Percentiles rank a stretch among this genome's conserved stretches.
Evolutionary conservation across 306 rosid species (phyloP).

Genomic region (Ochetophila trinervis): DNA sequence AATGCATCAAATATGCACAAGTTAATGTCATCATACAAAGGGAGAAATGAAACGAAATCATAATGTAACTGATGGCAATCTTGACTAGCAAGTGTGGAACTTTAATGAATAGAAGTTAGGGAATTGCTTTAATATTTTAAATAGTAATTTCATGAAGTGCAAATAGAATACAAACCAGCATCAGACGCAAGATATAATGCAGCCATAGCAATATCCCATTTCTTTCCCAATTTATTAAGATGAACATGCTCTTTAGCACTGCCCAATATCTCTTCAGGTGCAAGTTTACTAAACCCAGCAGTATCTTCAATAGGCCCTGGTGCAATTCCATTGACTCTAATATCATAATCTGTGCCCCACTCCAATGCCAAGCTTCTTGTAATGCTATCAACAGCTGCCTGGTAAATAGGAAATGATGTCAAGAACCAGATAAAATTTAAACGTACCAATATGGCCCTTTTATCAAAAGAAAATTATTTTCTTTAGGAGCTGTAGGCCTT

Average conservation of each 20-base stretch:
- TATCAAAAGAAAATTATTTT: too few species aligned
- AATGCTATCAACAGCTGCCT: conserved; percentile 25
- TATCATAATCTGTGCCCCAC: conserved; percentile 28
- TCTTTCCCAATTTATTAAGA: conserved; percentile 6
- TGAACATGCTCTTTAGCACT: neutral
- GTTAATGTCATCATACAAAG: neutral
- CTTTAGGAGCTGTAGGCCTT: too few species aligned
- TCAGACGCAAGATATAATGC: conserved; percentile 20
- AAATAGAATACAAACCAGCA: conserved; percentile 8
- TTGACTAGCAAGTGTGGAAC: neutral
- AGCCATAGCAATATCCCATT: conserved; percentile 28
- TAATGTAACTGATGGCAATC: neutral
- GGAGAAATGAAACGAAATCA: neutral
- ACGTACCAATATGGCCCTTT: too few species aligned
- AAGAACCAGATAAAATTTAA: neutral
- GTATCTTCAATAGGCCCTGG: conserved; percentile 24
- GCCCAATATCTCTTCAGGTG: conserved; percentile 18
- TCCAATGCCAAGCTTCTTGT: conserved; percentile 27
- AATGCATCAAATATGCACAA: neutral
- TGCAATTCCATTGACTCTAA: conserved; percentile 24
- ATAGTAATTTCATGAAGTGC: neutral
- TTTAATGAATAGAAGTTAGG: neutral
- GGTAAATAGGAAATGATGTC: neutral
- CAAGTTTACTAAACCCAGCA: conserved; percentile 18
- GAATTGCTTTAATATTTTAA: neutral